phyloP scores from a whole-genome alignment of 768 basidiomycete genomes.

The Boletus barrowsii region DNA sequence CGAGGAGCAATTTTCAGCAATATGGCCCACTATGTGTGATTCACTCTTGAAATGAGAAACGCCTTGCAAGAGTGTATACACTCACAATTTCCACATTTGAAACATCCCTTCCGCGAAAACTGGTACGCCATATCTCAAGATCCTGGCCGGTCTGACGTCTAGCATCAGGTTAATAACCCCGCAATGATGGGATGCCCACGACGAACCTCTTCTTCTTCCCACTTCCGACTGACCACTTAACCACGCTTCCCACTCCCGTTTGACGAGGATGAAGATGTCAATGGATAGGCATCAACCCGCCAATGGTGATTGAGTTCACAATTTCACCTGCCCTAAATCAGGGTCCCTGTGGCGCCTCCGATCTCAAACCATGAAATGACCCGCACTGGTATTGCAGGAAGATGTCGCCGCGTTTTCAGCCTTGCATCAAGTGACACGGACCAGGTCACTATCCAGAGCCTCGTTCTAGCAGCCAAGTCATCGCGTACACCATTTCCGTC shows the following conservation, averaged over 20 bases:
- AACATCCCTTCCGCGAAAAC: slow-evolving; percentile 85
- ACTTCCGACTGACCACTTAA: slow-evolving; percentile 64
- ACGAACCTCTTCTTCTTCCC: slow-evolving; percentile 71
- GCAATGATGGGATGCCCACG: neutral
- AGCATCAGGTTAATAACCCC: slow-evolving; percentile 20
- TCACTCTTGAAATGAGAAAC: slow-evolving; percentile 12
- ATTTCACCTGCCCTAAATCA: slow-evolving; percentile 35
- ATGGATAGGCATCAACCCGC: slow-evolving; percentile 22
- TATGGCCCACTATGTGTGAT: slow-evolving; percentile 70
- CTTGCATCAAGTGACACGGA: slow-evolving; percentile 8
- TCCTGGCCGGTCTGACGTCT: slow-evolving; percentile 43
- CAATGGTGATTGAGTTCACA: slow-evolving; percentile 17
- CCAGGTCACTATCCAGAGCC: slow-evolving; percentile 13
- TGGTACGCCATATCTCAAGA: slow-evolving; percentile 67
- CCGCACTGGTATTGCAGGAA: neutral
- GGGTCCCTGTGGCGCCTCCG: slow-evolving; percentile 27
- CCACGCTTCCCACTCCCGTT: slow-evolving; percentile 67
- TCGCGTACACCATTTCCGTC: slow-evolving; percentile 23
- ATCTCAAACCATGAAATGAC: slow-evolving; percentile 13
- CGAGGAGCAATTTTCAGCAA: slow-evolving; percentile 88
- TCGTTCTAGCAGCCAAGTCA: slow-evolving; percentile 21
- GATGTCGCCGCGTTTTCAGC: slow-evolving; percentile 11
- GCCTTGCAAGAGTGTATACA: slow-evolving; percentile 22
- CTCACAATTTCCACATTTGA: slow-evolving; percentile 91
- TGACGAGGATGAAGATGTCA: slow-evolving; percentile 51